A percentile compares a stretch with the other conserved stretches of the same genome.
phyloP scores from a whole-genome alignment of 2,329 filamentous ascomycete species.

The Ophiosphaerella herpotricha region DNA sequence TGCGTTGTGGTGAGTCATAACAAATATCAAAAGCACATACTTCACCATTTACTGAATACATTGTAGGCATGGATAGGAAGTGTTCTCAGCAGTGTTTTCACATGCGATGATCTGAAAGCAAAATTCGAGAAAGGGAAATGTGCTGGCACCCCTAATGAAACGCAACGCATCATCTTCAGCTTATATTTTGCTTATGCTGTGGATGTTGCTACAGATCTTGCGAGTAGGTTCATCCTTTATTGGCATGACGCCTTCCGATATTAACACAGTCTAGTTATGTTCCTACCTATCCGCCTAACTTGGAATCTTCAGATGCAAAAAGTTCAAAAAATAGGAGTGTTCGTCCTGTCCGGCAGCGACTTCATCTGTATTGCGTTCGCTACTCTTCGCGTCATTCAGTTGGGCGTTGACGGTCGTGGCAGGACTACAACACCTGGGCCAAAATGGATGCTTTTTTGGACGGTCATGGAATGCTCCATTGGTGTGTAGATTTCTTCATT shows the following conservation, averaged over 20 bases:
- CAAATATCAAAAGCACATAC: too few species aligned
- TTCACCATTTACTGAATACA: not conserved
- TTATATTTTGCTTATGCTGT: conserved; percentile 42
- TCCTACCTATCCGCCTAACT: conserved; percentile 42
- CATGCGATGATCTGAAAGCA: conserved; percentile 42
- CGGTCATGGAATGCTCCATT: conserved; percentile 38
- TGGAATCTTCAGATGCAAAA: conserved; percentile 43
- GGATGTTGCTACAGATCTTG: conserved; percentile 42
- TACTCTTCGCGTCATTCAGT: conserved; percentile 35
- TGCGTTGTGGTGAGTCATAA: conserved; percentile 33
- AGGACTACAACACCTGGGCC: conserved; percentile 29
- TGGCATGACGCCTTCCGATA: not conserved
- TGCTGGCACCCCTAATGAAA: conserved; percentile 13
- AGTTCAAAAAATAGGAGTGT: conserved; percentile 39
- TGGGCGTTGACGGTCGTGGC: conserved; percentile 28
- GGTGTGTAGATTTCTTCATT: conserved; percentile 17
- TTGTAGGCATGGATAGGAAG: conserved; percentile 43
- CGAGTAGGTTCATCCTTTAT: conserved; percentile 21
- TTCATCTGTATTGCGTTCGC: conserved; percentile 25
- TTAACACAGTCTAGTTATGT: conserved; percentile 34
- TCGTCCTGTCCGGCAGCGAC: conserved; percentile 25
- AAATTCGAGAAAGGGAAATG: conserved; percentile 43
- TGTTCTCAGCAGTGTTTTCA: conserved; percentile 41
- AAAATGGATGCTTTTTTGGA: conserved; percentile 45
- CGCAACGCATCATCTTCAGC: conserved; percentile 22